Evolutionary conservation across 176 grass and related monocot species (phyloP).

Genomic region (Oryza brachyantha): DNA sequence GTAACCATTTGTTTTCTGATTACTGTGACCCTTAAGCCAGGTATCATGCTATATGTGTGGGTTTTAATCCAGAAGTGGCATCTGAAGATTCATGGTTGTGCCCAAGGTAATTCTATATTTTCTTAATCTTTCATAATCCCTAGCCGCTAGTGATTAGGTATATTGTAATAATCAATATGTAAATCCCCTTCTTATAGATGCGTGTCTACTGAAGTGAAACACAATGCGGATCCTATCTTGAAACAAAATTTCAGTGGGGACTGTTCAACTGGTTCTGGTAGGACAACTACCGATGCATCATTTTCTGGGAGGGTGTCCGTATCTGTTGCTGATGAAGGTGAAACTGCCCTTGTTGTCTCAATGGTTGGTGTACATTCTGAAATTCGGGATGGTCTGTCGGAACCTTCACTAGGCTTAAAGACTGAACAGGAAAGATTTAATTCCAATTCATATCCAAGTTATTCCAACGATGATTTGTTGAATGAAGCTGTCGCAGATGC

Average conservation of each 20-base stretch:
- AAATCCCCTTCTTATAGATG: constrained; percentile 44
- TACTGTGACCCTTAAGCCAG: constrained; percentile 45
- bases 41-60: constrained; percentile 97
- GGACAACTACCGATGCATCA: constrained; percentile 45
- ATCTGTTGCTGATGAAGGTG: constrained; percentile 95
- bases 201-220: constrained; percentile 40
- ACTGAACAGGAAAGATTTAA: constrained; percentile 36
- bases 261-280: constrained; percentile 43
- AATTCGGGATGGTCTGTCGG: constrained; percentile 29
- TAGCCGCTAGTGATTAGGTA: background rate
- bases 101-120: constrained; percentile 69
- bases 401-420: constrained; percentile 23
- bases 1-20: constrained; percentile 33
- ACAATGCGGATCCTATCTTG: constrained; percentile 35
- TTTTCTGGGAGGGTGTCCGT: constrained; percentile 86
- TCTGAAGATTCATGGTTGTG: constrained; percentile 74
- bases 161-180: constrained; percentile 20
- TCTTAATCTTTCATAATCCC: constrained; percentile 8
- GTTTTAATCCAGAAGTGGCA: constrained; percentile 61
- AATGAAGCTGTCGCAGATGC: constrained; percentile 22
- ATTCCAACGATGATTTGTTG: constrained; percentile 10
- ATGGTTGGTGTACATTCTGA: constrained; percentile 56
- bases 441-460: constrained; percentile 30
- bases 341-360: constrained; percentile 97
- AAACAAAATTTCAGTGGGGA: constrained; percentile 44